phyloP scores from a whole-genome alignment of 306 rosid genomes.

The Trifolium subterraneum region DNA sequence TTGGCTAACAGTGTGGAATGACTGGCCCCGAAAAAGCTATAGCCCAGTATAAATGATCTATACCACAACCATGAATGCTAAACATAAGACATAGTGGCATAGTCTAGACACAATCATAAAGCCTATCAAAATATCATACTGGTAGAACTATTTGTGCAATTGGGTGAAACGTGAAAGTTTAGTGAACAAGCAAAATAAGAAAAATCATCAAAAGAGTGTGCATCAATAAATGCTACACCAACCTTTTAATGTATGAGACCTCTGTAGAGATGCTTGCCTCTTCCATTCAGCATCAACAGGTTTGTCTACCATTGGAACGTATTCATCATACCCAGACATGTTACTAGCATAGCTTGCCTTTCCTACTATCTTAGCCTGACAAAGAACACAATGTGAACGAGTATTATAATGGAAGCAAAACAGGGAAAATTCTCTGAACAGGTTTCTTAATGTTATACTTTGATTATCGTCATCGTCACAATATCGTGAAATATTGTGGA shows the following conservation, averaged over 20 bases:
- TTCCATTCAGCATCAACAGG: constrained; percentile 91
- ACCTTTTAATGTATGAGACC: constrained; percentile 70
- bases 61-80: background rate
- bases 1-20: background rate
- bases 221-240: constrained; percentile 37
- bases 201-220: constrained; percentile 2
- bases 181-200: no score
- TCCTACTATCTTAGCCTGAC: constrained; percentile 78
- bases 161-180: no score
- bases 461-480: constrained; percentile 17
- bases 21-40: constrained; percentile 15
- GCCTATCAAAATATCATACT: no score
- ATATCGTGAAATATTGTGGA: constrained; percentile 22
- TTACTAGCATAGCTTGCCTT: constrained; percentile 63
- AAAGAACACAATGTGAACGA: constrained; percentile 30
- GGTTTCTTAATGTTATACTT: constrained; percentile 13
- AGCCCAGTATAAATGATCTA: background rate
- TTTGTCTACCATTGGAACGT: constrained; percentile 96
- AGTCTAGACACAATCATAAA: constrained; percentile 25
- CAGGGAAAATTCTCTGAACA: constrained; percentile 9
- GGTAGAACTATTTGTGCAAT: no score
- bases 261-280: constrained; percentile 66
- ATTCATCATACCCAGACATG: constrained; percentile 89
- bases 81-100: background rate
- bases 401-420: constrained; percentile 13